These are phyloP conservation scores for Apiotrichum gamsii DNA, from an alignment of 1,284 basidiomycete species.

Conservation along the genomic window DNA sequence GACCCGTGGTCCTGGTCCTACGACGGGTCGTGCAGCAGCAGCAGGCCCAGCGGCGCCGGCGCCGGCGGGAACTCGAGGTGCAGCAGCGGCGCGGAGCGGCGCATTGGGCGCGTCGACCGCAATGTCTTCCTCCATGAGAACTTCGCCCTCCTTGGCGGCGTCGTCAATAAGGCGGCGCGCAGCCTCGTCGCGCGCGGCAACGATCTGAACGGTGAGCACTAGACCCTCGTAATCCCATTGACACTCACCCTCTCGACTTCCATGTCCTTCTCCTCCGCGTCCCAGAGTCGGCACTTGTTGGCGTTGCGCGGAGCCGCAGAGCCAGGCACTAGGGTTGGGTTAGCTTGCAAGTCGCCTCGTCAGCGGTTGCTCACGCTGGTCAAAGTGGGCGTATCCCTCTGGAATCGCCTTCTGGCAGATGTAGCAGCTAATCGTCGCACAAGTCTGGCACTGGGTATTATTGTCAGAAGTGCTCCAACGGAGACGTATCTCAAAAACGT, in stretches of 20 bases:
- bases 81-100: background rate
- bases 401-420: constrained; percentile 62
- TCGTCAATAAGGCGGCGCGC: background rate
- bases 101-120: constrained; percentile 55
- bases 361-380: constrained; percentile 41
- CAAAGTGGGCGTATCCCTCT: constrained; percentile 64
- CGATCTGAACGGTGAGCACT: constrained; percentile 54
- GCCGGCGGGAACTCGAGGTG: no score
- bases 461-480: no score
- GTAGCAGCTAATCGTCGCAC: constrained; percentile 66
- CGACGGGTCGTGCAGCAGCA: no score
- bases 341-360: no score
- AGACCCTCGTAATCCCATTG: no score
- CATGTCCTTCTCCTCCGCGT: constrained; percentile 37
- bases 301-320: background rate
- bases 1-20: no score
- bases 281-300: constrained; percentile 63
- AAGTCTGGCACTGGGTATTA: constrained; percentile 54
- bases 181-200: constrained; percentile 55
- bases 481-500: constrained; percentile 46
- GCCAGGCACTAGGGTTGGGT: no score
- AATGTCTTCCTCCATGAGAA: constrained; percentile 54
- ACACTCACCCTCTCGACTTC: constrained; percentile 54
- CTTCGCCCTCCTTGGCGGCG: constrained; percentile 19
- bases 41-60: no score